A percentile compares a stretch with the other conserved stretches of the same genome.
phyloP scores from a whole-genome alignment of 2,329 filamentous ascomycete species.

The Neonectria sp. region DNA sequence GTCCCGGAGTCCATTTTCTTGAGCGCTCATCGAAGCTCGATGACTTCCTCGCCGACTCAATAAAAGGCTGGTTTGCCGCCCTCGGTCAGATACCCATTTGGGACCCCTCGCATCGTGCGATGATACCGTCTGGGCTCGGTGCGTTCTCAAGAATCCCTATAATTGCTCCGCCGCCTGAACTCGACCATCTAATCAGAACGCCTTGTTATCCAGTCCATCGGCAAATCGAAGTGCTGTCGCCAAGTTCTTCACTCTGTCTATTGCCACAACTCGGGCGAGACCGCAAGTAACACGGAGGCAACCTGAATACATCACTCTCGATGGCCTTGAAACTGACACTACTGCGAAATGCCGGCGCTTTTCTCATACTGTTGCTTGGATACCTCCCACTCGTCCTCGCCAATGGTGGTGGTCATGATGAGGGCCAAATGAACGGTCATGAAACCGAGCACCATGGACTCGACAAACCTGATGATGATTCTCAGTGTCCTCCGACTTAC shows the following conservation, averaged over 20 bases:
- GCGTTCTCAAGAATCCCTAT: neutral
- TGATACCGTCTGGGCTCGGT: neutral
- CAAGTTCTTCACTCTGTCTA: neutral
- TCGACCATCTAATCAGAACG: too few species aligned
- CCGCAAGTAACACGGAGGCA: too few species aligned
- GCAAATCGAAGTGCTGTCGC: neutral
- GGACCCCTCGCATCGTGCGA: neutral
- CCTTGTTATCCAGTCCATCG: too few species aligned
- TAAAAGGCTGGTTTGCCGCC: slow-evolving; percentile 11
- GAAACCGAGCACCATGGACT: slow-evolving; percentile 27
- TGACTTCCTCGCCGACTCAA: slow-evolving; percentile 16
- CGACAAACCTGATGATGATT: slow-evolving; percentile 46
- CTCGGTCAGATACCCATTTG: neutral
- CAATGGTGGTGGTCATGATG: slow-evolving; percentile 38
- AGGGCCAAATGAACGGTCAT: slow-evolving; percentile 28
- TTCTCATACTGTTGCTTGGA: slow-evolving; percentile 26
- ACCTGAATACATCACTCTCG: neutral
- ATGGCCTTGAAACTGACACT: slow-evolving; percentile 19
- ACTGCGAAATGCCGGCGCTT: neutral
- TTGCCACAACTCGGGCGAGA: neutral
- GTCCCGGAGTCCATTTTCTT: neutral
- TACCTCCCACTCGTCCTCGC: slow-evolving; percentile 41
- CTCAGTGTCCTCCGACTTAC: slow-evolving; percentile 67
- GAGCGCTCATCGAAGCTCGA: slow-evolving; percentile 3
- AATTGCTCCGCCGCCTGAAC: neutral